Evolutionary conservation across 768 basidiomycete species (phyloP), one percentile per base, ranked within the genome.

Genomic region (Suillus decipiens): DNA sequence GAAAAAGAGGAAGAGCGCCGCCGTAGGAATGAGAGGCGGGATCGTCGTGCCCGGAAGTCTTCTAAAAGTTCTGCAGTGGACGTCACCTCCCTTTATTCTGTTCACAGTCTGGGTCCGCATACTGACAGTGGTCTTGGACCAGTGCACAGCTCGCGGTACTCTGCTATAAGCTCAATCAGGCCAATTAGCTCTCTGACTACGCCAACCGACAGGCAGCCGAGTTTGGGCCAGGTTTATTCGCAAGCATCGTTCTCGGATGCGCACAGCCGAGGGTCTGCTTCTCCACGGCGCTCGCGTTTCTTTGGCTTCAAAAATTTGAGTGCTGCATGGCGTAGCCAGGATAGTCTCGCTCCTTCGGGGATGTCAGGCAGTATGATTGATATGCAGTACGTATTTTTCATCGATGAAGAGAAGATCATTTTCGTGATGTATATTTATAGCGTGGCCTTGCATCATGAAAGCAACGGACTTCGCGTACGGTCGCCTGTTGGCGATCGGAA

Each of bases 291-390:
- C 34, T 85, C 87, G 3, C 84, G 88, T 60, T 94, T 95, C 82
- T 90, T 94, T 68, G 89, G 89, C 9, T 83, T 89, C 72, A 86
- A 81, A 74, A 90, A 90, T 67, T 78, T 89, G 51, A 87, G 86
- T 62, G 76, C 85, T 24, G 88, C 87, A 14, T 92, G 88, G 86
- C 80, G 84, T 67, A 93, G 91, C 71, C 89, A 89, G 69, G 90
- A 92, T 63, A 93, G 92, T 72, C 77, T 95, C 43, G 89, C 91
- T 1, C 82, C 84, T n/a, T 91, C 92, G 34, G 90, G 89, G 9
- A 82, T 89, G 72, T 89, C 89, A 3, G 93, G 93, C 60, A 95
- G 93, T 69, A 93, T 95, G 91, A 77, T 94, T 67, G 90, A 94
- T 73, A 94, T 95, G 93, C 93, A 95, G 92, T 94, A 77, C 66